These are phyloP conservation scores for Penicillium egyptiacum DNA, from an alignment of 495 filamentous ascomycete species.

Conservation along the genomic window DNA sequence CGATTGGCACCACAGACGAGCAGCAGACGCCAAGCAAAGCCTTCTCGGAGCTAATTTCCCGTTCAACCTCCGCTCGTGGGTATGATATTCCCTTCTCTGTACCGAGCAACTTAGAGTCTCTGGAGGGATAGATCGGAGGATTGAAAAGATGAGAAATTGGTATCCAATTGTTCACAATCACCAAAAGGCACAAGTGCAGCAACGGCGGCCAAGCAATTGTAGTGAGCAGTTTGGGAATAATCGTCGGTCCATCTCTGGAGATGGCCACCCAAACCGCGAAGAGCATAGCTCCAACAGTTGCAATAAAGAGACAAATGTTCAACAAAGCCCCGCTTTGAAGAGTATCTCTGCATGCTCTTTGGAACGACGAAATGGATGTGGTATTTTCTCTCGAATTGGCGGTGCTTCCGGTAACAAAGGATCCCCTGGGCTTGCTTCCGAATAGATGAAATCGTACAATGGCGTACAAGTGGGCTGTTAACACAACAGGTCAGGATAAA, in stretches of 20 bases:
- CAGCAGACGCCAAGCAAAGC: not conserved
- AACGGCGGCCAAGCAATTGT: slow-evolving; percentile 33
- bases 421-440: slow-evolving; percentile 36
- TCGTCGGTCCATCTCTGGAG: not conserved
- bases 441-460: slow-evolving; percentile 33
- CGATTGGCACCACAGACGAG: not conserved
- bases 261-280: slow-evolving; percentile 5
- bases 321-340: slow-evolving; percentile 28
- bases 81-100: slow-evolving; percentile 4
- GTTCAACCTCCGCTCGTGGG: not conserved
- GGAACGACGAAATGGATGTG: slow-evolving; percentile 9
- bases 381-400: slow-evolving; percentile 31
- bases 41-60: not conserved
- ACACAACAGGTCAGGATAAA: not conserved
- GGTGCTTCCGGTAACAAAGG: slow-evolving; percentile 40
- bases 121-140: slow-evolving; percentile 22
- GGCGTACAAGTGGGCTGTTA: slow-evolving; percentile 30
- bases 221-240: slow-evolving; percentile 13
- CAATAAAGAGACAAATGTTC: slow-evolving; percentile 21
- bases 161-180: slow-evolving; percentile 26
- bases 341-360: slow-evolving; percentile 19
- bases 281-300: slow-evolving; percentile 16
- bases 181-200: slow-evolving; percentile 30
- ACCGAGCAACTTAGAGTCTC: slow-evolving; percentile 9
- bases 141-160: slow-evolving; percentile 31